Conservation (phyloP, 1,139 yeast species). For the Hemisphaericaspora lyxosophila region DNA sequence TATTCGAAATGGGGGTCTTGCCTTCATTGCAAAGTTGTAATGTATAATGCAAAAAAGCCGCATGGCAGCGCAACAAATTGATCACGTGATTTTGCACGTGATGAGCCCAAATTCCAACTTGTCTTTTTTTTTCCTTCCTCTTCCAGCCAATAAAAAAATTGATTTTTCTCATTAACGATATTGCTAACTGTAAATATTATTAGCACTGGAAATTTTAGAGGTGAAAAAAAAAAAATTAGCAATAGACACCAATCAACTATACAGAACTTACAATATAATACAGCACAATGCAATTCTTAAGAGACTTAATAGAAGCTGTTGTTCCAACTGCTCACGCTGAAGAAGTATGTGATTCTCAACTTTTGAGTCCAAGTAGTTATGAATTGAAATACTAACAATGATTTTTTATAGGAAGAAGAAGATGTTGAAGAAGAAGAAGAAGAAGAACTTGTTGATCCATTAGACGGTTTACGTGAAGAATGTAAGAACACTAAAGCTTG, state of each 20-base stretch:
- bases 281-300: conserved; percentile 51
- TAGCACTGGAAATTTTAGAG: not conserved
- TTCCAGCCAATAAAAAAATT: conserved; percentile 13
- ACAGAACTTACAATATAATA: not conserved
- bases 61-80: no score
- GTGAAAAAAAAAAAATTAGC: conserved; percentile 3
- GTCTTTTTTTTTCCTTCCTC: not conserved
- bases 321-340: conserved; percentile 89
- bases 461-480: conserved; percentile 65
- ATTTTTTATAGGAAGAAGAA: conserved; percentile 51
- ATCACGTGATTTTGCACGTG: conserved; percentile 1
- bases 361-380: not conserved
- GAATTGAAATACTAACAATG: conserved; percentile 17
- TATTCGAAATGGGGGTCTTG: no score
- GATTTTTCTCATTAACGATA: conserved; percentile 10
- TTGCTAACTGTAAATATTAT: conserved; percentile 2
- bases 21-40: no score
- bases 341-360: conserved; percentile 47
- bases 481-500: conserved; percentile 70
- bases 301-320: conserved; percentile 80
- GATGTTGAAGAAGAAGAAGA: conserved; percentile 80
- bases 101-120: not conserved
- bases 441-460: conserved; percentile 69
- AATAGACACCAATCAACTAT: not conserved
- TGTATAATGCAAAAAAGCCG: no score